These are phyloP conservation scores for Tuber umbilicatum DNA, from an alignment of 495 filamentous ascomycete genomes.

Conservation along the genomic window DNA sequence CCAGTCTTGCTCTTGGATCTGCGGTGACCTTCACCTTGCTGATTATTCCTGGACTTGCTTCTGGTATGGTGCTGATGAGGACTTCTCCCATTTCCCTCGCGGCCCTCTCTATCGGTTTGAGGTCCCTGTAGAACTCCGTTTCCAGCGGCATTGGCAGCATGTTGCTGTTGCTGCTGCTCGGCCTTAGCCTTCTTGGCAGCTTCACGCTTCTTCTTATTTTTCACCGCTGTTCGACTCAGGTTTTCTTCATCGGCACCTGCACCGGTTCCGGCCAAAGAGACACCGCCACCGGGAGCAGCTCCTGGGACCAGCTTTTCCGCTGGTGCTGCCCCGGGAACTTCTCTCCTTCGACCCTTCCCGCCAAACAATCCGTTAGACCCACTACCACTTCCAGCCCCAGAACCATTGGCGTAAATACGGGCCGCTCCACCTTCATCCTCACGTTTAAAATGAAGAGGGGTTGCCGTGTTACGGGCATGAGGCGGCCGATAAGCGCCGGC, in stretches of 20 bases:
- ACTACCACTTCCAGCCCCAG: slow-evolving; percentile 51
- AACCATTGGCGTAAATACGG: slow-evolving; percentile 71
- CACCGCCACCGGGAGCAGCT: slow-evolving; percentile 65
- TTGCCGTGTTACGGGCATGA: slow-evolving; percentile 82
- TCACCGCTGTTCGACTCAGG: slow-evolving; percentile 77
- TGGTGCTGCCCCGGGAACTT: slow-evolving; percentile 76
- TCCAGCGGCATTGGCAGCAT: slow-evolving; percentile 24
- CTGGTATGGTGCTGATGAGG: slow-evolving; percentile 23
- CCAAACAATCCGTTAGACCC: slow-evolving; percentile 68
- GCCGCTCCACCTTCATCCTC: slow-evolving; percentile 95
- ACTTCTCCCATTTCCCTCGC: slow-evolving; percentile 19
- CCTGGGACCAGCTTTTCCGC: slow-evolving; percentile 59
- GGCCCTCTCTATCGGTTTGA: slow-evolving; percentile 19
- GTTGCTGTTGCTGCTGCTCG: slow-evolving; percentile 44
- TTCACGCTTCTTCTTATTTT: slow-evolving; percentile 99
- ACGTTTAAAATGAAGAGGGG: slow-evolving; percentile 90
- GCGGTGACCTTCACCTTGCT: slow-evolving; percentile 19
- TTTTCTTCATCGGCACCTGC: slow-evolving; percentile 56
- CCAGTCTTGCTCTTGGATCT: slow-evolving; percentile 34
- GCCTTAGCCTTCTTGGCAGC: slow-evolving; percentile 81
- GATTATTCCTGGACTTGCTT: slow-evolving; percentile 36
- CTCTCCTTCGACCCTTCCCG: slow-evolving; percentile 59
- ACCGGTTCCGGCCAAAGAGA: slow-evolving; percentile 55
- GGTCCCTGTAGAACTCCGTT: neutral
- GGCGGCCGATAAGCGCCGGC: slow-evolving; percentile 93